Percentiles rank a stretch among this genome's conserved stretches.
These are phyloP conservation scores for Dryadomyces sulphureus DNA, from an alignment of 2,329 filamentous ascomycete species.

Conservation along the genomic window DNA sequence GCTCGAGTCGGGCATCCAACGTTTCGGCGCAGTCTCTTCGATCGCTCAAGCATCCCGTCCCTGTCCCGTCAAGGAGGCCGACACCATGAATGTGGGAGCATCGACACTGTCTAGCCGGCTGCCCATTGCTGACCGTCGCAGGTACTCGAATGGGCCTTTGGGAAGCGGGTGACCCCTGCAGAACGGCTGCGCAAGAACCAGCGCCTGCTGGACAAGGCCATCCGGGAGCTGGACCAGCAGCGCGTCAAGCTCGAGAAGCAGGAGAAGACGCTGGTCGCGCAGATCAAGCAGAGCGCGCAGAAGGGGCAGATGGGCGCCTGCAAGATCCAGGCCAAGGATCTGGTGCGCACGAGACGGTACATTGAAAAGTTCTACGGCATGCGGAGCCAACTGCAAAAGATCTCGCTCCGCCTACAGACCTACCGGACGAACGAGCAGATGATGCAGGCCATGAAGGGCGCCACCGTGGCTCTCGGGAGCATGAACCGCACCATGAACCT, in stretches of 20 bases:
- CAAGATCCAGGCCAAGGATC: conserved; percentile 95
- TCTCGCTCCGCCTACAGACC: conserved; percentile 91
- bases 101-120: too few species aligned
- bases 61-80: background rate
- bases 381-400: conserved; percentile 92
- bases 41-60: too few species aligned
- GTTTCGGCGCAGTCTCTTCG: too few species aligned
- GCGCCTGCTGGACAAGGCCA: conserved; percentile 90
- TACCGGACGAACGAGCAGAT: conserved; percentile 98
- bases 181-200: conserved; percentile 89
- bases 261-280: conserved; percentile 88
- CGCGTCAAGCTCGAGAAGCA: conserved; percentile 94
- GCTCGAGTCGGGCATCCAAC: background rate
- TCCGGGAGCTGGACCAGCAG: conserved; percentile 89
- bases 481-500: conserved; percentile 99
- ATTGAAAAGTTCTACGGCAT: conserved; percentile 98
- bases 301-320: conserved; percentile 97
- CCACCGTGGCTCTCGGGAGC: conserved; percentile 78
- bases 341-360: conserved; percentile 83
- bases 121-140: too few species aligned
- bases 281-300: conserved; percentile 98
- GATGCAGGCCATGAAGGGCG: conserved; percentile 99
- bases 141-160: conserved; percentile 98
- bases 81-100: conserved; percentile 1
- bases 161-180: conserved; percentile 96